Base-by-base conservation (phyloP, 306 rosid genomes). In the Inga leiocalycina region DNA sequence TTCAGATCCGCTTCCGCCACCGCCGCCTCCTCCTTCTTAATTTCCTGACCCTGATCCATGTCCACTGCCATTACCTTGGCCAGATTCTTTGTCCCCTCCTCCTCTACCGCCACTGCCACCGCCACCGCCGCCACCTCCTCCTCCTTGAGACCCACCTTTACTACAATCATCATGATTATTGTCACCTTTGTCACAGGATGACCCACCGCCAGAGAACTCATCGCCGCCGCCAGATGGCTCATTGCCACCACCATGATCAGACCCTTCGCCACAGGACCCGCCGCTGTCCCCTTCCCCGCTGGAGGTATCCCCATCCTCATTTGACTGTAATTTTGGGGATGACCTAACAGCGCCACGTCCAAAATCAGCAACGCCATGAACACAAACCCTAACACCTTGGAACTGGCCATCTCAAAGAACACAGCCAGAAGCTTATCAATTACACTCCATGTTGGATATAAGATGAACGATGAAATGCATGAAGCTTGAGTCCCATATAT, bases 321-420 rank as follows among this genome's bases (percentile, higher is more conserved):
- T 1, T 52, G 61, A 20, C n/a, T 19, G 37, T 14, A 12, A 30
- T 3, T 12, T 10, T 66, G 11, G 10, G 1, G 37, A 14, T 66
- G 79, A 74, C 56, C 83, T 87, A 68, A 88, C 90, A 20, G 95
- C 97, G 98, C 84, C 8, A 91, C 17, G 79, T 95, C 97, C 34
- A 89, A 77, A 86, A 91, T 46, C 35, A 95, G 81, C 88, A 95
- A 85, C 61, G 78, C 85, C 88, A 90, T 69, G 81, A 93, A 79
- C 76, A 76, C 87, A 64, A 75, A 85, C 77, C 90, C 94, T 45
- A 88, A 68, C 80, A 85, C 82, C 86, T 87, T 92, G 62, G 82
- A 49, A 78, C 82, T 86, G 52, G 88, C 91, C 98, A 94, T 94
- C 43, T 35, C 17, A 9, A 59, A 14, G 59, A 6, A 82, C 79